Evolutionary conservation across 768 basidiomycete genomes (phyloP), one percentile per base, ranked within the genome.

Genomic region (Boletus sp.): DNA sequence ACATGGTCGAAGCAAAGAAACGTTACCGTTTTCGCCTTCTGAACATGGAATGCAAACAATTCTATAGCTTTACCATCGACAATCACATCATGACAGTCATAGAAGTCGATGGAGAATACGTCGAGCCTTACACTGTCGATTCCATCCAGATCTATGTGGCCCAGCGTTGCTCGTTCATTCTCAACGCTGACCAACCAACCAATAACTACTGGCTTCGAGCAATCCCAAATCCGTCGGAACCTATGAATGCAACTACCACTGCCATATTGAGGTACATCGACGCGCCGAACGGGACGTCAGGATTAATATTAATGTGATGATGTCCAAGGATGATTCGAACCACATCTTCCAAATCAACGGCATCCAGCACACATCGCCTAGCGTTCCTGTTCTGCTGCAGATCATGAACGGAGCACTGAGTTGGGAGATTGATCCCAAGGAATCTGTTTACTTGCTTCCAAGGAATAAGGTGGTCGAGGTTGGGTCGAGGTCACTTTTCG

Each of bases 121-220:
- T 73, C 8, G 56, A 71, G 18, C 78, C 78, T 9, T 61, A 77
- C n/a, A 63, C 61, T 7, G 78, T 77, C 2, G 76, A 80, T 52
- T 67, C 62, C 11, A 63, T 77, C 49, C 70, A 69, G 30, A 74
- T 77, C 28, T 67, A 63, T 12, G 56, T 68, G 4, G 77, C 75
- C 5, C 80, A 81, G 58, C 76, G 80, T 18, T 81, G 79, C 55
- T 80, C 79, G 0, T 72, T 81, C 57, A 67, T 81, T 24, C 60
- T 81, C 15, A 62, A 69, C 63, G 76, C 80, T 4, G 69, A 76
- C 56, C 68, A 76, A 45, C 60, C 72, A 0, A 42, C 76, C 20
- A 62, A 47, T 32, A 82, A 82, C 60, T 82, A 81, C 58, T 82
- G 67, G 57, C 52, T 63, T 10, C 52, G 52, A 17, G 55, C 52